These are phyloP conservation scores for Aquilaria yunnanensis DNA, from an alignment of 345 rosid genomes.

Conservation along the genomic window DNA sequence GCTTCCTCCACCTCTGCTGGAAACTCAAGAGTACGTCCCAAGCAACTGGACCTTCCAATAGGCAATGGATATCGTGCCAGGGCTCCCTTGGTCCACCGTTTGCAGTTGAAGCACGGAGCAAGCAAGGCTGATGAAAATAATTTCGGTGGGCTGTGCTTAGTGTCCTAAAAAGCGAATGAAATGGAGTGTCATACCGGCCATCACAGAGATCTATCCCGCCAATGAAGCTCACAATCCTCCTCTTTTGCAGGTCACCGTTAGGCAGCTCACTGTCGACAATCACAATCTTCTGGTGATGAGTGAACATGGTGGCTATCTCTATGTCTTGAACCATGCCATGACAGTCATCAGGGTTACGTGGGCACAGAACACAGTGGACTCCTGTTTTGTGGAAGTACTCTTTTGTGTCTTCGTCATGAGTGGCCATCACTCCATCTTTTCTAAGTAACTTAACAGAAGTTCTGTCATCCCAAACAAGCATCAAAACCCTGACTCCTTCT, in stretches of 20 bases:
- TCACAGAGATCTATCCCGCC: conserved; percentile 58
- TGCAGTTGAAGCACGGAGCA: not conserved
- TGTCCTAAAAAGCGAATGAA: conserved; percentile 2
- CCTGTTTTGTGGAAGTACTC: conserved; percentile 30
- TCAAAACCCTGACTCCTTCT: conserved; percentile 43
- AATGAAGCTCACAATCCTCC: conserved; percentile 43
- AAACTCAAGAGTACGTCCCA: conserved; percentile 6
- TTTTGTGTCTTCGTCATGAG: conserved; percentile 50
- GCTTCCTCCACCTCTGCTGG: conserved; percentile 5
- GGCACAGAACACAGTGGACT: conserved; percentile 49
- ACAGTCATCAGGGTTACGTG: conserved; percentile 41
- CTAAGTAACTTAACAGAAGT: conserved; percentile 42
- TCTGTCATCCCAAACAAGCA: conserved; percentile 65
- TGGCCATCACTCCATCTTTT: conserved; percentile 49
- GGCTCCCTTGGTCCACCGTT: conserved; percentile 6
- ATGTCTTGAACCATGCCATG: conserved; percentile 31
- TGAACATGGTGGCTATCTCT: conserved; percentile 38
- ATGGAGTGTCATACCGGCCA: conserved; percentile 49
- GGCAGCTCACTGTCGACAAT: conserved; percentile 33
- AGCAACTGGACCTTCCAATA: conserved; percentile 2
- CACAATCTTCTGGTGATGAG: conserved; percentile 55
- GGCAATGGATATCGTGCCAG: conserved; percentile 3
- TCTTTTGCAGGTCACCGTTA: conserved; percentile 13
- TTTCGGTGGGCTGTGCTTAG: not conserved
- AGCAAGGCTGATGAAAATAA: conserved; percentile 4